Conservation (phyloP, 805 yeast species). For the Tetrapisispora namnaoensis region DNA sequence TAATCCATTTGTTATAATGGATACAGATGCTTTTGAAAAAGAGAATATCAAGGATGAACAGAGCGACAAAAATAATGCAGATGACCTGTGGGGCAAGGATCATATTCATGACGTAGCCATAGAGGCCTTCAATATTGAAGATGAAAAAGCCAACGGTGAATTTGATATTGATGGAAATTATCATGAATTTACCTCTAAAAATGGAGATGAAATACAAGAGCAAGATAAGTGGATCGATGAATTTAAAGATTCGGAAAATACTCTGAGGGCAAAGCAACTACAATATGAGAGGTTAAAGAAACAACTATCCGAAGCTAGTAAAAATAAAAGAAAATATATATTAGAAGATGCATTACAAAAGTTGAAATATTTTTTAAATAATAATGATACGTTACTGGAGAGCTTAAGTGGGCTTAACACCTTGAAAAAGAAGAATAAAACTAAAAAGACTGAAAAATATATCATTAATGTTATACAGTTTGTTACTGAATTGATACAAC, state of each 20-base stretch:
- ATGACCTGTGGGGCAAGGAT: constrained; percentile 9
- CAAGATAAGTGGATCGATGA: constrained; percentile 22
- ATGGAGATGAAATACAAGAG: constrained; percentile 14
- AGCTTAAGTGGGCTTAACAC: constrained; percentile 33
- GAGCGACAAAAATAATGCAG: neutral
- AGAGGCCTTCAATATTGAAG: constrained; percentile 43
- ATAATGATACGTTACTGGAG: constrained; percentile 41
- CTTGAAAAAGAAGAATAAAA: constrained; percentile 7
- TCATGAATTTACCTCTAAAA: constrained; percentile 24
- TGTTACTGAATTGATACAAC: constrained; percentile 37
- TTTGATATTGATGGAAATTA: constrained; percentile 46
- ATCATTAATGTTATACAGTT: constrained; percentile 25
- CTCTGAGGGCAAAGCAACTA: constrained; percentile 9
- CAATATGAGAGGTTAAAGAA: constrained; percentile 9
- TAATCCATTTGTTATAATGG: constrained; percentile 5
- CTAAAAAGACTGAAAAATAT: constrained; percentile 5
- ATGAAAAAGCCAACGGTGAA: constrained; percentile 41
- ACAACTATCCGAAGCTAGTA: constrained; percentile 15
- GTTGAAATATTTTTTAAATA: constrained; percentile 29
- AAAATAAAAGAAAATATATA: constrained; percentile 13
- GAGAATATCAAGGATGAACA: constrained; percentile 3
- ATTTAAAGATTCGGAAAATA: constrained; percentile 7
- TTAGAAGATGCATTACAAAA: constrained; percentile 29
- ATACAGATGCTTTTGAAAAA: constrained; percentile 21
- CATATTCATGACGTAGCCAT: constrained; percentile 27